These are phyloP conservation scores for Dactylellina drechsleri DNA, from an alignment of 2,329 filamentous ascomycete species.

Conservation along the genomic window DNA sequence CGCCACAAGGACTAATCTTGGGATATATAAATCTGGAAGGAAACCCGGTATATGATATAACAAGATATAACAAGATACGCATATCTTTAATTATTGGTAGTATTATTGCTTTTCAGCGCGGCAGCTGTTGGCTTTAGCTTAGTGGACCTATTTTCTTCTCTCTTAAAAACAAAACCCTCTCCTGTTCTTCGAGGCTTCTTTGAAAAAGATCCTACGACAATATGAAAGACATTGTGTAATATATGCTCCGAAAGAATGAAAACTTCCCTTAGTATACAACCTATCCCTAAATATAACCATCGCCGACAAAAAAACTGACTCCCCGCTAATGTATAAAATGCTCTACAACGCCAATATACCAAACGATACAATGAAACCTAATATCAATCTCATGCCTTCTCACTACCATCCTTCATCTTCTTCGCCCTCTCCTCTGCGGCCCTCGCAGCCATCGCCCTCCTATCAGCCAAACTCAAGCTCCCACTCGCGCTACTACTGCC, in stretches of 20 bases:
- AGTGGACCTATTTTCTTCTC: too few species aligned
- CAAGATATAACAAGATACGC: background rate
- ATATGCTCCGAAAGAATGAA: background rate
- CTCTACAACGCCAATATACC: background rate
- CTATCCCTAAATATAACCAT: background rate
- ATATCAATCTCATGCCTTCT: background rate
- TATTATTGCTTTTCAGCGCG: too few species aligned
- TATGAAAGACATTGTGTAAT: slow-evolving; percentile 12
- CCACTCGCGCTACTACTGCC: slow-evolving; percentile 11
- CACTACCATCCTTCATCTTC: slow-evolving; percentile 63
- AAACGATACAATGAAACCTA: background rate
- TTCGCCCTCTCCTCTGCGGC: slow-evolving; percentile 76
- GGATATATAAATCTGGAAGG: slow-evolving; percentile 11
- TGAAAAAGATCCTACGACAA: background rate
- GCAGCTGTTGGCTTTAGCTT: too few species aligned
- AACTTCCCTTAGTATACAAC: background rate
- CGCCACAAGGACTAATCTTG: background rate
- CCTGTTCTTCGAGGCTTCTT: background rate
- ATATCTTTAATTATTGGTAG: background rate
- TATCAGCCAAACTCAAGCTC: slow-evolving; percentile 67
- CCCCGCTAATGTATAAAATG: background rate
- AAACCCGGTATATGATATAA: background rate
- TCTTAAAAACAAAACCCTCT: too few species aligned
- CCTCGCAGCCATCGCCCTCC: slow-evolving; percentile 78
- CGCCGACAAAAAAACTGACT: background rate